phyloP scores from a whole-genome alignment of 352 stramenopile genomes.

The Pythium brachiatum region DNA sequence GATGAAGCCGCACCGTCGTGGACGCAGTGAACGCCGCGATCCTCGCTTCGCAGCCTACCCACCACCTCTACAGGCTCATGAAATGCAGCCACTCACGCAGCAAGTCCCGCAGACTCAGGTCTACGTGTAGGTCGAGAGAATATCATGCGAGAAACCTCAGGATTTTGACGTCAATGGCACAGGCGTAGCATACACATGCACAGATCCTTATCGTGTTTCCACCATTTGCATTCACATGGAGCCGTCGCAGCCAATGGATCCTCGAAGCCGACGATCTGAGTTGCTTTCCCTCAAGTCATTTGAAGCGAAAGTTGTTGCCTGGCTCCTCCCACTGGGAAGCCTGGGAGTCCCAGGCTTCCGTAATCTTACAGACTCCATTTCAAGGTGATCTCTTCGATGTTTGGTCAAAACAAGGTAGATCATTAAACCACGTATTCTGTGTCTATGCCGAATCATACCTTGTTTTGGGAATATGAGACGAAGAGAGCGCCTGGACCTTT shows the following conservation, averaged over 20 bases:
- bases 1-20: constrained; percentile 14
- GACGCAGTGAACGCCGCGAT: not conserved
- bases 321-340: constrained; percentile 16
- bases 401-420: constrained; percentile 8
- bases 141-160: not conserved
- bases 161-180: not conserved
- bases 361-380: not conserved
- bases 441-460: constrained; percentile 3
- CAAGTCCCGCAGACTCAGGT: constrained; percentile 12
- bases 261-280: not conserved
- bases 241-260: not conserved
- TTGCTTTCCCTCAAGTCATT: constrained; percentile 1
- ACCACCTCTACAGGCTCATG: not conserved
- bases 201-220: not conserved
- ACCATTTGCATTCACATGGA: too few species aligned
- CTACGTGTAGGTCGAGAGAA: constrained; percentile 1
- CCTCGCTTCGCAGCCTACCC: constrained; percentile 5
- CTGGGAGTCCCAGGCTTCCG: not conserved
- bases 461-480: constrained; percentile 3
- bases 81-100: constrained; percentile 12
- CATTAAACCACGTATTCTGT: not conserved
- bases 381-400: constrained; percentile 17
- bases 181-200: not conserved
- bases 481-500: constrained; percentile 9
- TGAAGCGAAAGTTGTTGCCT: constrained; percentile 13